Conservation (phyloP, 2,329 filamentous ascomycete species). For the Phialophora chinensis region DNA sequence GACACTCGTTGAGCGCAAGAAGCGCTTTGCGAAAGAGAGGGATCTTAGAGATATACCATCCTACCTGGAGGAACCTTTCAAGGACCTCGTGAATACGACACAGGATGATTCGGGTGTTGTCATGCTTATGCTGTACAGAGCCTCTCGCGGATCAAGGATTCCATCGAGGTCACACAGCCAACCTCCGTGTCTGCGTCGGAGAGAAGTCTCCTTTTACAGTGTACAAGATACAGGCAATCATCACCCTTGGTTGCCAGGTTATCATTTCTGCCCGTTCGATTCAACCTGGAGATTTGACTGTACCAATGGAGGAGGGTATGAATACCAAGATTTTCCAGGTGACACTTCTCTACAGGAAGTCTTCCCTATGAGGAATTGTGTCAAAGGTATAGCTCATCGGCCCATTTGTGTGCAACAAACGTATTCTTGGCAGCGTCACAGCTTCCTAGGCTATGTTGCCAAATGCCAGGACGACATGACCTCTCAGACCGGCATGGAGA, state of each 20-base stretch:
- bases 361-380: conserved; percentile 3
- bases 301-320: not conserved
- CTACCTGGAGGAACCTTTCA: not conserved
- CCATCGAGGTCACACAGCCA: conserved; percentile 9
- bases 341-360: not conserved
- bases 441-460: not conserved
- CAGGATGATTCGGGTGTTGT: conserved; percentile 11
- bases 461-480: not conserved
- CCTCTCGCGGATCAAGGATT: not conserved
- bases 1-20: not conserved
- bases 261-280: conserved; percentile 8
- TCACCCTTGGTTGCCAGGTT: not conserved
- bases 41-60: not conserved
- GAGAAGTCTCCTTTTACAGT: not conserved
- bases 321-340: not conserved
- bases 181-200: not conserved
- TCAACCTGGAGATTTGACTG: conserved; percentile 5
- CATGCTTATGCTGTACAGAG: conserved; percentile 8
- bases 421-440: not conserved
- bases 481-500: not conserved
- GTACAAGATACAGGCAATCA: not conserved
- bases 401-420: not conserved
- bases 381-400: not conserved
- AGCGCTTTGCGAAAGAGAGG: not conserved
- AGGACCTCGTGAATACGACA: not conserved